phyloP scores from a whole-genome alignment of 768 basidiomycete species.

The Rhizopogon roseolus region DNA sequence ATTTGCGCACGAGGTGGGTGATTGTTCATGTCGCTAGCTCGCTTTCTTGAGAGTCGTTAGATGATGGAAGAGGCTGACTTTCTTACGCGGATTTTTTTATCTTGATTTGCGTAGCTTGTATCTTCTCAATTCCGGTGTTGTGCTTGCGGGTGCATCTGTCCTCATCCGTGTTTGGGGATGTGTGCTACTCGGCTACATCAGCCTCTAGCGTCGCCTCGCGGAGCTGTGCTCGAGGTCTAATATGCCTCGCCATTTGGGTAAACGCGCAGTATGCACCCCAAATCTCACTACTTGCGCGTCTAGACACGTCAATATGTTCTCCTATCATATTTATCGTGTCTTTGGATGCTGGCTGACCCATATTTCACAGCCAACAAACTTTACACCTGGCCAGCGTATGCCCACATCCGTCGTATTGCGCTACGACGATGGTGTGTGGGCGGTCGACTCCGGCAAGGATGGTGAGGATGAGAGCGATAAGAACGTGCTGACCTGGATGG shows the following conservation, averaged over 20 bases:
- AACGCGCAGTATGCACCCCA: background rate
- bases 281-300: background rate
- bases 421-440: slow-evolving; percentile 61
- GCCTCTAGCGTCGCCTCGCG: too few relatives aligned
- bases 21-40: background rate
- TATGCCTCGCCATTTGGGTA: background rate
- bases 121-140: background rate
- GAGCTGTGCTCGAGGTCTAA: too few relatives aligned
- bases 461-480: slow-evolving; percentile 42
- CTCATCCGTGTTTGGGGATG: background rate
- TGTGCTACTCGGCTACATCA: background rate
- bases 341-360: background rate
- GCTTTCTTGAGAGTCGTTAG: too few relatives aligned
- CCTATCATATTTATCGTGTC: background rate
- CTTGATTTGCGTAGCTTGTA: slow-evolving; percentile 1
- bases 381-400: slow-evolving; percentile 76
- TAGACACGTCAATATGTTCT: background rate
- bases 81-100: too few relatives aligned
- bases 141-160: background rate
- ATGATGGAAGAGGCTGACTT: too few relatives aligned
- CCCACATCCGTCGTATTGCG: slow-evolving; percentile 68
- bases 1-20: slow-evolving; percentile 56
- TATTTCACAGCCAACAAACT: slow-evolving; percentile 44
- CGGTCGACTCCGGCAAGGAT: slow-evolving; percentile 52
- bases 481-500: slow-evolving; percentile 77